Evolutionary conservation across 2,329 filamentous ascomycete species (phyloP).

Genomic region (Monosporascus sp.): DNA sequence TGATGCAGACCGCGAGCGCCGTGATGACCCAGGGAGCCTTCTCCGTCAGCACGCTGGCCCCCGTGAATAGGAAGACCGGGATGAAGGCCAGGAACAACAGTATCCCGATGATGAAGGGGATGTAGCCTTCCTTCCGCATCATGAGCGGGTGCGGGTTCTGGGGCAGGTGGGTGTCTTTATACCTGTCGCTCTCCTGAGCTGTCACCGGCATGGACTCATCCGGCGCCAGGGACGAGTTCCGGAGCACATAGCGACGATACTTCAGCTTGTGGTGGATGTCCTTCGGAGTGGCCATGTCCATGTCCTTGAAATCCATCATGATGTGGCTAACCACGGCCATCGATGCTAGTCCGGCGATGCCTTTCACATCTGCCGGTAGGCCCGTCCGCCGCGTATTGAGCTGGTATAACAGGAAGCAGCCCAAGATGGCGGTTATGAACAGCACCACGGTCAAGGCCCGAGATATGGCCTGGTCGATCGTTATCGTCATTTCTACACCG

Average conservation of each 20-base stretch:
- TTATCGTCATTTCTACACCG: slow-evolving; percentile 45
- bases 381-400: slow-evolving; percentile 60
- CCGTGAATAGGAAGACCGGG: slow-evolving; percentile 57
- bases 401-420: slow-evolving; percentile 53
- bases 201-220: slow-evolving; percentile 46
- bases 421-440: slow-evolving; percentile 52
- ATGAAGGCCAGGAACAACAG: slow-evolving; percentile 52
- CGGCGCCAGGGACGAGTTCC: slow-evolving; percentile 66
- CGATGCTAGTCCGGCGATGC: slow-evolving; percentile 67
- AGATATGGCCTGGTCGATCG: slow-evolving; percentile 54
- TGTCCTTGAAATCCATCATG: slow-evolving; percentile 66
- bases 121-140: slow-evolving; percentile 53
- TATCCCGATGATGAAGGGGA: slow-evolving; percentile 57
- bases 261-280: slow-evolving; percentile 66
- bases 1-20: slow-evolving; percentile 58
- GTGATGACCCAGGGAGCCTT: slow-evolving; percentile 63
- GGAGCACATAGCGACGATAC: slow-evolving; percentile 60
- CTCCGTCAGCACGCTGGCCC: slow-evolving; percentile 49
- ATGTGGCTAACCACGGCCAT: slow-evolving; percentile 73
- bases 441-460: slow-evolving; percentile 54
- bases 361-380: slow-evolving; percentile 62
- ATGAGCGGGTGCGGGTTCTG: slow-evolving; percentile 65
- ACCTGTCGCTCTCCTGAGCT: slow-evolving; percentile 38
- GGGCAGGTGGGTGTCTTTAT: slow-evolving; percentile 43
- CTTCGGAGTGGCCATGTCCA: slow-evolving; percentile 61